Conservation (phyloP, 2,329 filamentous ascomycete species). For the Fusarium xylarioides region DNA sequence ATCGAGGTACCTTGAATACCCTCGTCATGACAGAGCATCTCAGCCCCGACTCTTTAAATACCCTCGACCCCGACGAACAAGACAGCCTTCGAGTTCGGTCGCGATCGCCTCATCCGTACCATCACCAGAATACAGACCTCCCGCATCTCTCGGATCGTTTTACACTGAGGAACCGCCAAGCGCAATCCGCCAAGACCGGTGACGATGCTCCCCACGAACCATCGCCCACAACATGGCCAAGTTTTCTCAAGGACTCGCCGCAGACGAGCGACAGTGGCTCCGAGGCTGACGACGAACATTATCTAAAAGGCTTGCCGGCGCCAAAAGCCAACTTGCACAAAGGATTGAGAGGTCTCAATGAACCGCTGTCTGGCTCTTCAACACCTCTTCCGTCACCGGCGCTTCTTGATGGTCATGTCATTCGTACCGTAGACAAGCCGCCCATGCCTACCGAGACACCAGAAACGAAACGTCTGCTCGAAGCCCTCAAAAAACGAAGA, state of each 20-base stretch:
- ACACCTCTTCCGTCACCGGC: slow-evolving; percentile 64
- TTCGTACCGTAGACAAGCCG: slow-evolving; percentile 35
- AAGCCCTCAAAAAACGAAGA: slow-evolving; percentile 54
- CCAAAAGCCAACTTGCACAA: slow-evolving; percentile 79
- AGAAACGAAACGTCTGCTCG: slow-evolving; percentile 35
- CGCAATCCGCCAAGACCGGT: slow-evolving; percentile 25
- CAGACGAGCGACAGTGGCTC: slow-evolving; percentile 88
- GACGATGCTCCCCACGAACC: slow-evolving; percentile 32
- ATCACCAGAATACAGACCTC: slow-evolving; percentile 66
- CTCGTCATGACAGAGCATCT: slow-evolving; percentile 59
- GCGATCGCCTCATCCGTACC: slow-evolving; percentile 75
- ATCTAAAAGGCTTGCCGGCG: slow-evolving; percentile 85
- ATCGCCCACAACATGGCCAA: slow-evolving; percentile 40
- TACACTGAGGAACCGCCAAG: slow-evolving; percentile 35
- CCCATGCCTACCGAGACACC: slow-evolving; percentile 16
- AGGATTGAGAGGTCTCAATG: slow-evolving; percentile 73
- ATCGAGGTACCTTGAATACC: slow-evolving; percentile 29
- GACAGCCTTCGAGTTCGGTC: slow-evolving; percentile 59
- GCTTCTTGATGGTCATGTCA: slow-evolving; percentile 53
- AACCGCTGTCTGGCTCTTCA: slow-evolving; percentile 61
- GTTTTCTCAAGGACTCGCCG: slow-evolving; percentile 61
- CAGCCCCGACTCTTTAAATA: slow-evolving; percentile 47
- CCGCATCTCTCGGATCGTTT: slow-evolving; percentile 59
- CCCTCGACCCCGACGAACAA: slow-evolving; percentile 49
- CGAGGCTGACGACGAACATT: slow-evolving; percentile 93